Conservation (phyloP, 768 basidiomycete species). For the Lactifluus hygrophoroides region DNA sequence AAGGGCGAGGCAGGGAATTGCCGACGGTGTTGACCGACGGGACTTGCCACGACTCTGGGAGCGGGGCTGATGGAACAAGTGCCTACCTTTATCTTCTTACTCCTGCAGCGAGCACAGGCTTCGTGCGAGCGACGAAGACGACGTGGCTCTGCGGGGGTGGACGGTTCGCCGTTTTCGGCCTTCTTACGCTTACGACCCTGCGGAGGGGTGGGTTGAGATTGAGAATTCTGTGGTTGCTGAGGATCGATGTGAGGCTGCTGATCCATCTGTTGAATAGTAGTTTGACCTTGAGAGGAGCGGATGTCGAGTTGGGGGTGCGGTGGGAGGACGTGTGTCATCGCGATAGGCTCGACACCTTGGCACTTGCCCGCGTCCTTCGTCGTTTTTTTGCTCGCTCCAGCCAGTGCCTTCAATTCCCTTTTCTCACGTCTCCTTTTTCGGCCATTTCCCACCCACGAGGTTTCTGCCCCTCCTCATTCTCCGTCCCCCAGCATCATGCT, state of each 20-base stretch:
- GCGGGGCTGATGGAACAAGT: constrained; percentile 33
- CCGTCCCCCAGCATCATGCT: too few species aligned
- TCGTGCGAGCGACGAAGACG: constrained; percentile 83
- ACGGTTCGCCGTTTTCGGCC: constrained; percentile 48
- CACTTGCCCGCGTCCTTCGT: constrained; percentile 14
- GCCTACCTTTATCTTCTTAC: constrained; percentile 91
- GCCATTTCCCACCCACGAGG: too few species aligned
- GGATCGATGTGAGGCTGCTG: constrained; percentile 37
- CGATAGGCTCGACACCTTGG: constrained; percentile 18
- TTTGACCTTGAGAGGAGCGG: constrained; percentile 45
- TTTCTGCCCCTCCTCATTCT: too few species aligned
- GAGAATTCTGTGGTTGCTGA: constrained; percentile 36
- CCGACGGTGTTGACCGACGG: constrained; percentile 62
- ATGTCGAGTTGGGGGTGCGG: constrained; percentile 38
- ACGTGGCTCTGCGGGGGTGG: constrained; percentile 59
- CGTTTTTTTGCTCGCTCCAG: constrained; percentile 11
- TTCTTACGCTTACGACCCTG: constrained; percentile 46
- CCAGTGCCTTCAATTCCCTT: constrained; percentile 8
- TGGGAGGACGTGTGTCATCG: constrained; percentile 42
- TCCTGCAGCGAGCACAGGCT: constrained; percentile 87
- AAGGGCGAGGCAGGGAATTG: constrained; percentile 56
- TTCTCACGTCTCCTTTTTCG: constrained; percentile 8
- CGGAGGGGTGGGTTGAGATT: constrained; percentile 30
- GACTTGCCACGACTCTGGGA: constrained; percentile 27
- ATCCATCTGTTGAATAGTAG: constrained; percentile 60